Evolutionary conservation across 345 rosid genomes (phyloP), one percentile per base, ranked within the genome.

Genomic region (Gynandropsis gynandra): DNA sequence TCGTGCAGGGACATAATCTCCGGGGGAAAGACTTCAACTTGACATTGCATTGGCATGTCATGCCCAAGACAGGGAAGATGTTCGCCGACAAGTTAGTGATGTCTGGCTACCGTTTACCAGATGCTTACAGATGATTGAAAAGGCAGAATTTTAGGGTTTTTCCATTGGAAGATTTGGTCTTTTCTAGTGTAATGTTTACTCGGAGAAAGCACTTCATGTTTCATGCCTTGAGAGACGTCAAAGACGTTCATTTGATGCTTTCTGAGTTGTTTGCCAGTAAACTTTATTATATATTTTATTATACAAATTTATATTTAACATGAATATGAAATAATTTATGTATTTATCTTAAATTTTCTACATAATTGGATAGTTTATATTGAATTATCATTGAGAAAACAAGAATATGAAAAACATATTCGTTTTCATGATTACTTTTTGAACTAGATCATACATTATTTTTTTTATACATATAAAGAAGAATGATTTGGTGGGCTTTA

Each of bases 11-110:
- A 54, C 77, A 78, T 54, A 82, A 76, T 68, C 95, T 90, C 33
- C 80, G 89, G 0, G 87, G 92, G 35, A 87, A 87, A 58, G 70
- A 77, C 48, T 84, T 84, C 77, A 90, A 87, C 74, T 69, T 90
- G 66, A 84, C 98, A 12, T 52, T 90, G 70, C 98, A 82, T 70
- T 90, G 98, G 96, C 96, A 84, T 58, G 92, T 90, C 42, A 90
- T 90, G 98, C 96, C 98, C 19, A 90, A 87, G 81, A 87, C 98
- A 0, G 98, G 98, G 34, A 90, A 84, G 75, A 90, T 90, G 98
- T 84, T 84, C 56, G 81, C 87, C 4, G 69, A 84, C 76, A 84
- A 87, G 62, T 51, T 87, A 38, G 87, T 83, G 43, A 66, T 82
- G 81, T 58, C 95, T 11, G 98, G 96, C 19, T 87, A 77, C 71